Base-by-base conservation (phyloP, 352 stramenopile genomes). In the Phytophthora idaei region DNA sequence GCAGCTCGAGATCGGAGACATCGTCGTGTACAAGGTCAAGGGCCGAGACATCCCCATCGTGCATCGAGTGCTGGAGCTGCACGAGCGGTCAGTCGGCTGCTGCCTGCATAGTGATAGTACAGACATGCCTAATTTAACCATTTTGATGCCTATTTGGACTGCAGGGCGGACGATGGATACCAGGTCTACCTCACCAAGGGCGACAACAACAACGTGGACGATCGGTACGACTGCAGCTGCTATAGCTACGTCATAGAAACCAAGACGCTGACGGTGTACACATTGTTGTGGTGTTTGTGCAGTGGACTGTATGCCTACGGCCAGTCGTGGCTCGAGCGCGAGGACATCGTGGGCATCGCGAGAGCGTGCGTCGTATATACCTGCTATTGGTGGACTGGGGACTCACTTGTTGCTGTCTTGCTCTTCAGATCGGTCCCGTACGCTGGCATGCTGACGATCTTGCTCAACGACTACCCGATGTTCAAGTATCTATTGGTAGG, bases 161-260 rank as follows among this genome's bases (percentile, higher is more conserved):
- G 12, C 34, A 92, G 78, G 50, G 84, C 82, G 55, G 83, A 80
- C 48, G 85, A 97, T 65, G 93, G 90, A 9, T 78, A 90, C 45
- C 92, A 99, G 11, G 92, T 99, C 61, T 92, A 99, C 46, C 76
- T 99, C 31, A 99, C 98, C 52, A 99, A 99, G 81, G 98, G 98
- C 48, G 98, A 99, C 85, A 99, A 99, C 81, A 99, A 99, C 83
- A 93, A 97, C 61, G 94, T 99, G 6, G 93, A 99, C 76, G 98
- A 99, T 85, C 92, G 97, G 70, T 91, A 64, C 45, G 47, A 47
- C 25, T 39, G 21, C 15, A 25, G n/a, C 6, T 10, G n/a, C 27
- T 41, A 9, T 57, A 25, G 1, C 10, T 28, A 31, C 15, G 10
- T 8, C 8, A 6, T 17, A 0, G 42, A 6, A 31, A 12, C 27